Base-by-base conservation (phyloP, 345 rosid genomes). In the Geranium rotundifolium region DNA sequence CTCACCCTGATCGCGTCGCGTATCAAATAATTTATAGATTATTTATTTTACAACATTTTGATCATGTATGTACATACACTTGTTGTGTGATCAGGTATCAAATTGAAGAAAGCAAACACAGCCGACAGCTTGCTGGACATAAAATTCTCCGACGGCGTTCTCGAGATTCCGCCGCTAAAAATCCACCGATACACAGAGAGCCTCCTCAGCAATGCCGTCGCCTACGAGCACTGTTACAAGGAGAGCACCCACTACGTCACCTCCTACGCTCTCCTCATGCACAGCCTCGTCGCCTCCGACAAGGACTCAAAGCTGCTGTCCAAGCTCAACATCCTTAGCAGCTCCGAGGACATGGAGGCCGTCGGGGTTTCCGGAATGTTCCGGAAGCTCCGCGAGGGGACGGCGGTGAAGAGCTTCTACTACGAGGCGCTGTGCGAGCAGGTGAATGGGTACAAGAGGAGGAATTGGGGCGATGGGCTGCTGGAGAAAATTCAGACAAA, bases 191-290 rank as follows among this genome's bases (percentile, higher is more conserved):
- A 67, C 20, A 77, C 83, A 1, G 86, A 77, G 69, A 72, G 37
- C 17, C 86, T 85, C 23, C 57, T 81, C 27, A 70, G 80, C 72
- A 83, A 85, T 50, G 75, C 83, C 31, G 73, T 81, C 1, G 84
- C 79, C 0, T 66, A 73, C 0, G 91, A 85, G 69, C 77, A 64
- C 4, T 58, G 72, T 0, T 58, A 62, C 1, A 27, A 72, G n/a
- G 70, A 59, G 2, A 58, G 1, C 52, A 61, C 73, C 0, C 79
- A 64, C 8, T 75, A 75, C 34, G 67, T 85, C 9, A 70, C 83
- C 0, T 81, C 88, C 0, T 83, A 83, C 27, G 84, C 65, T 0
- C 1, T 70, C 29, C 63, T 85, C 63, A 72, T 85, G 68, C 71
- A 63, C 31, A 60, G 64, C 61, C 71, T 82, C 1, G 19, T 83